phyloP scores from a whole-genome alignment of 768 basidiomycete species.

The Suillus clintonianus region DNA sequence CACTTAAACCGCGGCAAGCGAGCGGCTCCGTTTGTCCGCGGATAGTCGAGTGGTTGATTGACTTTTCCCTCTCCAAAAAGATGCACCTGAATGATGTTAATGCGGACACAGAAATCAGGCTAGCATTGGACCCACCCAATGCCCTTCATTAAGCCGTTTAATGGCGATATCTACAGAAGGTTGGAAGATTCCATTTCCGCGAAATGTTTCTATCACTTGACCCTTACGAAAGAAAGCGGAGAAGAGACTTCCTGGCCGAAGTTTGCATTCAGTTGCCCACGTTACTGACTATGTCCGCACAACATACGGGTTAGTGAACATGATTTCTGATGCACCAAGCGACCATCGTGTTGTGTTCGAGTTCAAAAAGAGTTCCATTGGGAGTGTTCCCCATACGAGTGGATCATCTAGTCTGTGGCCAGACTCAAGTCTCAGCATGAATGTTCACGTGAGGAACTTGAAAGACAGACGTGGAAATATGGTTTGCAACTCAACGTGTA shows the following conservation, averaged over 20 bases:
- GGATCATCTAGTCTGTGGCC: constrained; percentile 74
- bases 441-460: not conserved
- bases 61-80: constrained; percentile 90
- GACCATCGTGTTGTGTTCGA: constrained; percentile 81
- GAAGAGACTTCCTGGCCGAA: constrained; percentile 61
- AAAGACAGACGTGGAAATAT: constrained; percentile 80
- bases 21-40: constrained; percentile 41
- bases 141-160: constrained; percentile 74
- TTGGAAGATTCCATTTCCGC: constrained; percentile 90
- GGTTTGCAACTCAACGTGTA: constrained; percentile 73
- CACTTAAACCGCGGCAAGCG: constrained; percentile 84
- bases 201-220: constrained; percentile 89
- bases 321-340: constrained; percentile 88
- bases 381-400: constrained; percentile 85
- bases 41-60: constrained; percentile 66
- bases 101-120: not conserved
- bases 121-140: constrained; percentile 69
- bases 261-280: constrained; percentile 14
- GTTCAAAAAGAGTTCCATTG: constrained; percentile 57
- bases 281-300: not conserved
- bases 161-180: constrained; percentile 84
- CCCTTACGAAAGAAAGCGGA: constrained; percentile 85
- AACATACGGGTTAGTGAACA: constrained; percentile 90
- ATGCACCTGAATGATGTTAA: constrained; percentile 61
- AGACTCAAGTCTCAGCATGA: constrained; percentile 7